Evolutionary conservation across 306 rosid species (phyloP), one percentile per base, ranked within the genome.

Genomic region (Lathyrus tuberosus): DNA sequence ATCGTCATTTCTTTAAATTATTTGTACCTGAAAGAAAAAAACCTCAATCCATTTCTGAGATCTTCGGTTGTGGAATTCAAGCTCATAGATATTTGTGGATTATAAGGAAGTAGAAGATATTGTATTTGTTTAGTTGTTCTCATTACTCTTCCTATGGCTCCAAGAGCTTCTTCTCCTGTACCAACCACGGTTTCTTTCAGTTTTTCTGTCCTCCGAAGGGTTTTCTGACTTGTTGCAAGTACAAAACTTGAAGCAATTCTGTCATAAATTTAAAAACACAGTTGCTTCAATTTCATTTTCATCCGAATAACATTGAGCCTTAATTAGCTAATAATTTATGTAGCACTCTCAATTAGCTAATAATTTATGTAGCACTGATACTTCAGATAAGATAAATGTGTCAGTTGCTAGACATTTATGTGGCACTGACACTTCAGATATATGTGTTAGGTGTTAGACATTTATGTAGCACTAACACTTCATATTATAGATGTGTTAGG

Each of bases 161-260:
- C 44, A 10, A 78, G 65, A 73, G 85, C 96, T 46, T 84, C 86
- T 58, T 66, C 82, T 61, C 89, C 94, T 35, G 80, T 75, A 1
- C 70, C 76, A 5, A 82, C 38, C 33, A 90, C 79, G 22, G 22
- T 20, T 77, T 73, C 80, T 60, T 80, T 87, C 80, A 90, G 33
- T 20, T 77, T 72, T 28, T 80, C 88, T 13, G 85, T 79, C 73
- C 78, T 84, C 76, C 54, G 40, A 30, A 80, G 59, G 28, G 85
- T 38, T 42, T 60, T 82, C 28, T 80, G 84, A 49, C 78, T 84
- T 22, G 84, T 65, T 10, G 67, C 78, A 4, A 85, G 77, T 14
- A 70, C 89, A 40, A 86, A 81, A 70, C 94, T 72, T 10, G 94
- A 85, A 15, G 94, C 84, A 53, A 75, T 81, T 80, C 96, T 90